Evolutionary conservation across 2,329 filamentous ascomycete species (phyloP).

Genomic region (Tolypocladium amazonense): DNA sequence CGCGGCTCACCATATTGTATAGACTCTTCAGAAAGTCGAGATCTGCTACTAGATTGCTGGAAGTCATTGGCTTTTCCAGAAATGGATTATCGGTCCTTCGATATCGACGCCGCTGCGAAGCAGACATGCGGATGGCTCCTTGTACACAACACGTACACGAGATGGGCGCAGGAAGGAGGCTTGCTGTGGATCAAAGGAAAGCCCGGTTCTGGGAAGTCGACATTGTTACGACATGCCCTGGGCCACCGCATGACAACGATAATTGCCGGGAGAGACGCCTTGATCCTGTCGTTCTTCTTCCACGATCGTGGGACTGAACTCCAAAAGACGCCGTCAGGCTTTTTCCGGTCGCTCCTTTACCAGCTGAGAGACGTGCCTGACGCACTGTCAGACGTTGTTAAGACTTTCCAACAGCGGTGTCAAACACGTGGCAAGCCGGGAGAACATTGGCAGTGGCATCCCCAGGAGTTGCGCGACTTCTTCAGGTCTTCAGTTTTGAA

Average conservation of each 20-base stretch:
- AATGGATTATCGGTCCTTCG: constrained; percentile 13
- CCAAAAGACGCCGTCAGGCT: constrained; percentile 19
- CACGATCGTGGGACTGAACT: constrained; percentile 19
- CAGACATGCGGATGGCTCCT: constrained; percentile 23
- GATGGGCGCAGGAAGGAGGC: constrained; percentile 11
- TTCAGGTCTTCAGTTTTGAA: constrained; percentile 10
- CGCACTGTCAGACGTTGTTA: constrained; percentile 9
- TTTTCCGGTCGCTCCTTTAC: constrained; percentile 23
- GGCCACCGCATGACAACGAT: background rate
- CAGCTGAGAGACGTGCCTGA: constrained; percentile 10
- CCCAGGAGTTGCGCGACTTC: constrained; percentile 8
- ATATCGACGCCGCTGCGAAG: constrained; percentile 9
- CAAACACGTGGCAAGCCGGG: constrained; percentile 2
- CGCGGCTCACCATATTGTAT: background rate
- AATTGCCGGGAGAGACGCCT: too few relatives aligned
- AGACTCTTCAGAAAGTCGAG: background rate
- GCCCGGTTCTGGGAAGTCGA: constrained; percentile 29
- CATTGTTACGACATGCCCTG: constrained; percentile 22
- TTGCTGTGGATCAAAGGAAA: constrained; percentile 29
- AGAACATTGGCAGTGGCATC: constrained; percentile 17
- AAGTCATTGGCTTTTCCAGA: constrained; percentile 18
- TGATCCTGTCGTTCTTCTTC: constrained; percentile 21
- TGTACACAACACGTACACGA: constrained; percentile 10
- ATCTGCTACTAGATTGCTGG: constrained; percentile 10
- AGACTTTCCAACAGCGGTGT: constrained; percentile 4